Base-by-base conservation (phyloP, 2,329 filamentous ascomycete genomes). In the Ascochyta koolunga region DNA sequence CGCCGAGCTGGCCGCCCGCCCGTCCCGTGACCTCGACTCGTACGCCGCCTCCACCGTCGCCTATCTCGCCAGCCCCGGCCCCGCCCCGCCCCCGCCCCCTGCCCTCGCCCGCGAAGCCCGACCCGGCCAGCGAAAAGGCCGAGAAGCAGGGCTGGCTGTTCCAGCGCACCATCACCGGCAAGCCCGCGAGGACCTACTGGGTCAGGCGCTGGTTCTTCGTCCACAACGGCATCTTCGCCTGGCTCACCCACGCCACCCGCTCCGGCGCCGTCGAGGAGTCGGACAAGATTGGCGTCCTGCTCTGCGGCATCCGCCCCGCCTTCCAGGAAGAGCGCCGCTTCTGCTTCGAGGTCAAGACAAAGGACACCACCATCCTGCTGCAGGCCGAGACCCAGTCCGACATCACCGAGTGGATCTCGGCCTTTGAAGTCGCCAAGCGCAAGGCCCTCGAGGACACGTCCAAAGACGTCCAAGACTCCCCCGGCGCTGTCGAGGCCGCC, bases 291-390 rank as follows among this genome's bases (percentile, higher is more conserved):
- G 95, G 95, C 35, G 93, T 99, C 3, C 78, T 99, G 46, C 85
- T 99, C 33, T 99, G 95, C 78, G 96, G 91, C 67, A 89, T 95
- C 42, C 91, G 93, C 66, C 92, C 93, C 16, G 92, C 93, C 0
- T 89, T 96, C 45, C 88, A 91, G 62, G 95, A 99, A 76, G 95
- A 99, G 68, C 86, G 95, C 33, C 86, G 95, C 15, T 99, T 98
- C 76, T 98, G 95, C 72, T 97, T 99, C 67, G 95, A 99, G 76
- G 89, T 99, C 68, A 99, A 98, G 80, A 99, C 95, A 2, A 99
- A 97, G 75, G 96, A 91, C 68, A 90, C 90, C 59, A 95, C 88
- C 43, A 87, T 96, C 59, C 79, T 97, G 54, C 81, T 99, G 3
- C 95, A 99, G 76, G 90, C 93, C 4, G 95, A 99, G 72, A 96